Percentiles rank a stretch among this genome's conserved stretches.
These are phyloP conservation scores for Patellaria atrata DNA, from an alignment of 495 filamentous ascomycete species.

Conservation along the genomic window DNA sequence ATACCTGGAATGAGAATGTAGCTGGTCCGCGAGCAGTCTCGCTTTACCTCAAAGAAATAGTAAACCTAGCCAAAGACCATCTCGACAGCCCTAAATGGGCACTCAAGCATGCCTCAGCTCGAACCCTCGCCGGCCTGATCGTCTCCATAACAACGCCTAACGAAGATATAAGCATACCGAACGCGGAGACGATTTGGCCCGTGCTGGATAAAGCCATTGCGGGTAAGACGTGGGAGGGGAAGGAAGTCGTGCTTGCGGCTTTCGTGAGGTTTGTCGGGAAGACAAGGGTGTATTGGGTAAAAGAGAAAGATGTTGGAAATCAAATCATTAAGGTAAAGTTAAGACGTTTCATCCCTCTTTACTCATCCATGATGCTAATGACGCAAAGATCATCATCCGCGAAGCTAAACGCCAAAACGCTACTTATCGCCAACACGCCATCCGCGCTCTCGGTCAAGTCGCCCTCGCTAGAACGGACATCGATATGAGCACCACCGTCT, in stretches of 20 bases:
- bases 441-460: constrained; percentile 58
- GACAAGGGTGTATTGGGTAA: constrained; percentile 42
- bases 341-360: too few relatives aligned
- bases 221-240: constrained; percentile 87
- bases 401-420: constrained; percentile 86
- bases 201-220: constrained; percentile 61
- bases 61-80: constrained; percentile 46
- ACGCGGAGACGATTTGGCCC: constrained; percentile 60
- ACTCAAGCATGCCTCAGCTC: constrained; percentile 74
- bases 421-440: constrained; percentile 59
- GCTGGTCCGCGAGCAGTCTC: constrained; percentile 68
- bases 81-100: constrained; percentile 72
- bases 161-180: constrained; percentile 36
- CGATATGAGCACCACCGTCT: constrained; percentile 54
- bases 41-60: constrained; percentile 73
- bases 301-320: constrained; percentile 32
- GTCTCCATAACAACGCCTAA: constrained; percentile 13
- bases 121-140: constrained; percentile 62
- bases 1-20: constrained; percentile 81
- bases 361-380: constrained; percentile 9
- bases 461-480: constrained; percentile 46
- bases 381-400: constrained; percentile 46
- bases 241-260: constrained; percentile 78
- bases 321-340: constrained; percentile 39
- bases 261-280: constrained; percentile 62